These are phyloP conservation scores for Alisma plantagoaquatica DNA, from an alignment of 106 monocot genomes.

Conservation along the genomic window DNA sequence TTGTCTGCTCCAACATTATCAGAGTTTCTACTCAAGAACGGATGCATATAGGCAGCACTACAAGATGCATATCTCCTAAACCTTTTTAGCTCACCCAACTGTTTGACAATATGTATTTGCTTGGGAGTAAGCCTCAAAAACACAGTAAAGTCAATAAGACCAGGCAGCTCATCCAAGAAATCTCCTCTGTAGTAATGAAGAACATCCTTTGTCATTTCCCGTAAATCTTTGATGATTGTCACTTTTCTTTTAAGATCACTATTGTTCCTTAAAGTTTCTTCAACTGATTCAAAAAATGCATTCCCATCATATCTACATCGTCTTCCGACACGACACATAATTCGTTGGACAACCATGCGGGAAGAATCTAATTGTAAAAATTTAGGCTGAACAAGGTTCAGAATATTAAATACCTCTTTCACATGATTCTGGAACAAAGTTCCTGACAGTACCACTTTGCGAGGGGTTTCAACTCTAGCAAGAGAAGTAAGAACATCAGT, in stretches of 20 bases:
- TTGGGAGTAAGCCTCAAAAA: conserved; percentile 42
- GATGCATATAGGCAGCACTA: conserved; percentile 56
- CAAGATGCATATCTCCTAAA: conserved; percentile 55
- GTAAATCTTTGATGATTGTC: conserved; percentile 51
- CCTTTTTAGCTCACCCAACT: conserved; percentile 35
- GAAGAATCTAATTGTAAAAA: conserved; percentile 57
- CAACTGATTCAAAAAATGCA: conserved; percentile 59
- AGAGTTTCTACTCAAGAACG: conserved; percentile 35
- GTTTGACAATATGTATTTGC: conserved; percentile 31
- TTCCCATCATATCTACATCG: background rate
- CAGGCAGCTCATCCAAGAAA: conserved; percentile 80
- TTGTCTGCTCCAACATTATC: conserved; percentile 33
- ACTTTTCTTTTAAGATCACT: conserved; percentile 11
- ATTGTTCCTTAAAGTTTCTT: conserved; percentile 53
- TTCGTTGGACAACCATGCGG: conserved; percentile 28
- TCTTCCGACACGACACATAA: conserved; percentile 44
- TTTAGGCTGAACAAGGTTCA: conserved; percentile 74
- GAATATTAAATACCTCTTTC: conserved; percentile 76
- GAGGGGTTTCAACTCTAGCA: conserved; percentile 50
- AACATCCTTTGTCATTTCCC: conserved; percentile 61
- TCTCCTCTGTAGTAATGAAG: conserved; percentile 92
- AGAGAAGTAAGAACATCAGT: conserved; percentile 59
- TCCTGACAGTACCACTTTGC: conserved; percentile 92
- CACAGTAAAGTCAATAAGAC: conserved; percentile 60
- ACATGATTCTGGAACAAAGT: conserved; percentile 92